Evolutionary conservation across 2,329 filamentous ascomycete genomes (phyloP), one percentile per base, ranked within the genome.

Genomic region (Fusarium citri): DNA sequence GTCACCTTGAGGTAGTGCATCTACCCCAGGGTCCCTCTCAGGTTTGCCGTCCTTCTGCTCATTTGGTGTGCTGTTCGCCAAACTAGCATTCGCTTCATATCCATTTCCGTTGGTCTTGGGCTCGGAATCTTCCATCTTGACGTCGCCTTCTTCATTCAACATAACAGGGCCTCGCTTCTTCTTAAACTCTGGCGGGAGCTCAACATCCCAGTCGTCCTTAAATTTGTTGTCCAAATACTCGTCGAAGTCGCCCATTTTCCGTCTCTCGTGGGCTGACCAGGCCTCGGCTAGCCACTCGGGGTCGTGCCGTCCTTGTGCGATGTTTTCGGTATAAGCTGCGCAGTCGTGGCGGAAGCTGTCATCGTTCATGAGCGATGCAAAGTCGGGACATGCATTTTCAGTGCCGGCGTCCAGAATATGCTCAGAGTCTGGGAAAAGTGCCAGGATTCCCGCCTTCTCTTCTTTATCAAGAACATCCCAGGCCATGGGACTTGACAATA

Each of bases 251-350:
- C 87, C 87, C 2, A 78, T 73, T 53, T 78, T 79, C 58, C 86
- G 83, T 72, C 81, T 79, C 56, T 81, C 79, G 64, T 88, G 85
- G 1, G 87, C 87, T 6, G 75, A 74, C 80, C 84, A 87, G 2
- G 87, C 87, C 58, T 84, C 79, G 18, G 74, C 77, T 10, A 89
- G 80, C 87, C 87, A 89, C 16, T 81, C 80, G 3, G 82, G 80
- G 67, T 88, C 85, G 60, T 88, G 84, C 34, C 80, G 82, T 6
- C 87, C 87, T 37, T 79, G 76, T 8, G 74, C 67, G 20, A 89
- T 76, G 66, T 85, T 80, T 34, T 83, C 81, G 30, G 80, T 81
- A 72, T 85, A 86, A 6, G 78, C 78, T 1, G 82, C 79, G 54
- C 83, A 81, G 72, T 84, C 83, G 48, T 83, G 76, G 14, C 84